These are phyloP conservation scores for Mucor irregularis DNA, from an alignment of 371 early-diverging fungal species.

Conservation along the genomic window DNA sequence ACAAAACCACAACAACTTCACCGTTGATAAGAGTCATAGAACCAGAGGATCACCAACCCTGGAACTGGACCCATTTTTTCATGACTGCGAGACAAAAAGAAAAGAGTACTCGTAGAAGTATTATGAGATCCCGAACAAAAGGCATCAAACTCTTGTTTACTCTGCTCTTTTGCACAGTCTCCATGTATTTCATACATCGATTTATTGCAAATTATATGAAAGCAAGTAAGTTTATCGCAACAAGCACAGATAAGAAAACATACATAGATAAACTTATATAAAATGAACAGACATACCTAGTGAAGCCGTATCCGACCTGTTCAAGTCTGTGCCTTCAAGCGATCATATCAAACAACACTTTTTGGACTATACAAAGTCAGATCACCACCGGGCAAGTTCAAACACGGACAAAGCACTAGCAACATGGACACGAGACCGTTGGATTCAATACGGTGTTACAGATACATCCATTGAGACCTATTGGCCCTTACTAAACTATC, in stretches of 20 bases:
- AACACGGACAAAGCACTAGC: constrained; percentile 44
- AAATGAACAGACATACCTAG: background rate
- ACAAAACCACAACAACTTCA: no score
- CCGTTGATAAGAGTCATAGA: no score
- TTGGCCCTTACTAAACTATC: constrained; percentile 60
- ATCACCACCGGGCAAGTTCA: constrained; percentile 53
- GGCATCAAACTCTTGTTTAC: constrained; percentile 1
- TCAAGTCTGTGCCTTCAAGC: constrained; percentile 29
- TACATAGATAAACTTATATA: background rate
- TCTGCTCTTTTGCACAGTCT: background rate
- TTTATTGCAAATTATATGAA: constrained; percentile 6
- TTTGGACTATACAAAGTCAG: constrained; percentile 45
- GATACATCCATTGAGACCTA: constrained; percentile 55
- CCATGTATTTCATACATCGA: constrained; percentile 11
- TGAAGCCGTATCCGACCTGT: constrained; percentile 14
- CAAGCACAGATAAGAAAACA: no score
- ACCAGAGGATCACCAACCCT: no score
- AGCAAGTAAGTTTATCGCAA: background rate
- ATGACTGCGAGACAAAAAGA: constrained; percentile 1
- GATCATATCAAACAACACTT: constrained; percentile 23
- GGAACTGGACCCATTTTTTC: background rate
- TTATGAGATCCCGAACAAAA: constrained; percentile 1
- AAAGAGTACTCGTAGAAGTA: background rate
- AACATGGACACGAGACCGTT: constrained; percentile 55
- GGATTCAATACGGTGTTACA: constrained; percentile 49